These are phyloP conservation scores for Bauhinia variegata DNA, from an alignment of 306 rosid genomes.

Conservation along the genomic window DNA sequence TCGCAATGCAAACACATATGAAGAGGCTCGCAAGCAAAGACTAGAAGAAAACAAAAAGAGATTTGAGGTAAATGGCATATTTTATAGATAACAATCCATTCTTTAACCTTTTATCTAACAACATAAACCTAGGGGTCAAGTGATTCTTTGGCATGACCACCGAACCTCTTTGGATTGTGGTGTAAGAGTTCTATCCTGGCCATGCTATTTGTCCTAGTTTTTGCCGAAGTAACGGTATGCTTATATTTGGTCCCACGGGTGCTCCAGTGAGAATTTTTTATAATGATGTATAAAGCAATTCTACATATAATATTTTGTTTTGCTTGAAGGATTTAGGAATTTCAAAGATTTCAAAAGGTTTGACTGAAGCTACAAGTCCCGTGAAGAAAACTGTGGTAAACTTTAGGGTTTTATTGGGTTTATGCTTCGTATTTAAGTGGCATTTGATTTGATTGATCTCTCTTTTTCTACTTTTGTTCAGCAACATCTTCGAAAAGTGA, in stretches of 20 bases:
- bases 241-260: neutral
- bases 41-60: slow-evolving; percentile 71
- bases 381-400: slow-evolving; percentile 57
- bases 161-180: neutral
- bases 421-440: neutral
- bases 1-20: slow-evolving; percentile 46
- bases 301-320: neutral
- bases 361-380: slow-evolving; percentile 48
- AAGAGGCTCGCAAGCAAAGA: slow-evolving; percentile 69
- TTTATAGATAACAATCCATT: neutral
- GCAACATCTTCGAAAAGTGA: slow-evolving; percentile 44
- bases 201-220: neutral
- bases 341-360: slow-evolving; percentile 52
- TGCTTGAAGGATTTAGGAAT: slow-evolving; percentile 66
- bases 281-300: neutral
- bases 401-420: slow-evolving; percentile 19
- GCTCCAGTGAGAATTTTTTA: neutral
- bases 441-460: neutral
- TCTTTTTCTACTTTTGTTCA: slow-evolving; percentile 27
- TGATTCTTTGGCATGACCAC: neutral
- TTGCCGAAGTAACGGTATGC: too few species aligned
- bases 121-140: neutral
- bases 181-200: neutral
- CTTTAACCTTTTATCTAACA: neutral
- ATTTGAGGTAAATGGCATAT: slow-evolving; percentile 55